phyloP scores from a whole-genome alignment of 2,329 filamentous ascomycete species.

The Periconia sp. region DNA sequence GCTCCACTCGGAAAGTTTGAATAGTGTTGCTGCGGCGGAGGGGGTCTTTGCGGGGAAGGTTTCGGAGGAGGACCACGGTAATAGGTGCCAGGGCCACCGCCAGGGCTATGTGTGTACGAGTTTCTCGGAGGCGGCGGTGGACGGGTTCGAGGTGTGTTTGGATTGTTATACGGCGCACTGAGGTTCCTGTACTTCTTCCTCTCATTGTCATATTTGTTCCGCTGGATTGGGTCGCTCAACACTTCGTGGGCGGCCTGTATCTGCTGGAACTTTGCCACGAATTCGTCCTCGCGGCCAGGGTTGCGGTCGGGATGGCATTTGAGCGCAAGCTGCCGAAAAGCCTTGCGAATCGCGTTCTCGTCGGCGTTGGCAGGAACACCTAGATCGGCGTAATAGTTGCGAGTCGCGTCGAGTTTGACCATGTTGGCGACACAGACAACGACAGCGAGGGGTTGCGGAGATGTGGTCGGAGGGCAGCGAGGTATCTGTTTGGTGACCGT shows the following conservation, averaged over 20 bases:
- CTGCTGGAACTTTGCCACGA: constrained; percentile 81
- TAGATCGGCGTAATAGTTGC: constrained; percentile 86
- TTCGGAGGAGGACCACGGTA: constrained; percentile 38
- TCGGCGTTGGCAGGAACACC: constrained; percentile 72
- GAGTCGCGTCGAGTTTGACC: constrained; percentile 71
- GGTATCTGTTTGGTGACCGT: constrained; percentile 3
- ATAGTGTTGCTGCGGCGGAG: constrained; percentile 35
- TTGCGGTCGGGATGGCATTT: constrained; percentile 91
- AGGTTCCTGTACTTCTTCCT: constrained; percentile 53
- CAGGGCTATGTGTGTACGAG: constrained; percentile 47
- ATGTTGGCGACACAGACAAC: constrained; percentile 53
- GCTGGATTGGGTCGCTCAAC: constrained; percentile 64
- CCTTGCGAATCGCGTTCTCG: constrained; percentile 79
- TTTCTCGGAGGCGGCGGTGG: constrained; percentile 53
- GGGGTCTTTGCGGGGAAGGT: constrained; percentile 19
- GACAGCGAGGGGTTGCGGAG: neutral
- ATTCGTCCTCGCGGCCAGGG: constrained; percentile 79
- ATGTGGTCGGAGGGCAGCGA: neutral
- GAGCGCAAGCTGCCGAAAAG: constrained; percentile 83
- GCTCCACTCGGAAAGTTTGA: constrained; percentile 47
- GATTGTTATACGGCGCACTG: constrained; percentile 43
- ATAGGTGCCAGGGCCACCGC: constrained; percentile 31
- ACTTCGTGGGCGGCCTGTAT: constrained; percentile 89
- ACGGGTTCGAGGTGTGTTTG: constrained; percentile 47
- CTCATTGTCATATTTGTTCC: constrained; percentile 68